phyloP scores from a whole-genome alignment of 768 basidiomycete genomes.

The Gymnopilus dilepis region DNA sequence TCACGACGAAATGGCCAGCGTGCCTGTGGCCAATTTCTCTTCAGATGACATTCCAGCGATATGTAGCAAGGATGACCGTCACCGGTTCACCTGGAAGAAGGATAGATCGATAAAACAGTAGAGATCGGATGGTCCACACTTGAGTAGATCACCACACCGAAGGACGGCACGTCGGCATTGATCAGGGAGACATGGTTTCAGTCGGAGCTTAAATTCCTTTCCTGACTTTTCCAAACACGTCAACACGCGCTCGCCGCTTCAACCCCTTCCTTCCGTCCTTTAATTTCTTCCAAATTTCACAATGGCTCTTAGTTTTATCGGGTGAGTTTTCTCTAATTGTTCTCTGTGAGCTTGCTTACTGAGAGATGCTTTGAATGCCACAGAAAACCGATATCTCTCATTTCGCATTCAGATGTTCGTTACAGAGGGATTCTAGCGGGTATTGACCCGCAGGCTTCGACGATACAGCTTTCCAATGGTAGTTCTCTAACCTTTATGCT shows the following conservation, averaged over 20 bases:
- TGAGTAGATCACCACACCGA: no score
- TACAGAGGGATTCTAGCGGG: constrained; percentile 88
- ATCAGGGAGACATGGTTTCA: not conserved
- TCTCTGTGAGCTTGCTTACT: not conserved
- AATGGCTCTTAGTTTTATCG: constrained; percentile 81
- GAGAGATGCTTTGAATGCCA: constrained; percentile 9
- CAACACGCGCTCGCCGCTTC: constrained; percentile 32
- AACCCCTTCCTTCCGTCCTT: constrained; percentile 18
- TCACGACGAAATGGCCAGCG: no score
- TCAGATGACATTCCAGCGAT: no score
- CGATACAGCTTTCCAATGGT: constrained; percentile 91
- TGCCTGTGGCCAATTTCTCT: no score
- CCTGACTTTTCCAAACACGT: constrained; percentile 26
- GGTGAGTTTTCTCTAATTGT: constrained; percentile 43
- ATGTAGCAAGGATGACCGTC: no score
- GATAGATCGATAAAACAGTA: no score
- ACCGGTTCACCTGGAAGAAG: no score
- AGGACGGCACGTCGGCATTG: no score
- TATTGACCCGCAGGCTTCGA: constrained; percentile 84
- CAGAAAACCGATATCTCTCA: constrained; percentile 88
- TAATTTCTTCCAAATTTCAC: constrained; percentile 13
- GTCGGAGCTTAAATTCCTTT: constrained; percentile 30
- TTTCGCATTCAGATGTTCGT: constrained; percentile 90
- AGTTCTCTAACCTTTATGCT: constrained; percentile 4
- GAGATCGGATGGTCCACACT: no score